These are phyloP conservation scores for Scutellaria minor DNA, from an alignment of 257 asterid genomes.

Conservation along the genomic window DNA sequence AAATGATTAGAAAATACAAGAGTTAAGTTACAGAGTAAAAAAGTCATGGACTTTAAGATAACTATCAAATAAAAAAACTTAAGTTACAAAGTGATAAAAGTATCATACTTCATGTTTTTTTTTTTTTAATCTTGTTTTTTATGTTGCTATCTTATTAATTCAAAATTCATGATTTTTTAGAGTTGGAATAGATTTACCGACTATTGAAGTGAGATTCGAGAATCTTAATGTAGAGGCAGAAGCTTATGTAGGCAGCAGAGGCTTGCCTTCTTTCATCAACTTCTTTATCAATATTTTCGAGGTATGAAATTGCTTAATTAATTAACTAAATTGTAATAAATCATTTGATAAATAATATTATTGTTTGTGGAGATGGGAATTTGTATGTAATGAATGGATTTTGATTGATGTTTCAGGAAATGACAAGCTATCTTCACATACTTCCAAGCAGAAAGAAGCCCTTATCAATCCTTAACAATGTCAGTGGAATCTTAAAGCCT, in stretches of 20 bases:
- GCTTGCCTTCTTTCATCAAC: conserved; percentile 49
- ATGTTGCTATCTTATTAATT: no score
- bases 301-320: conserved; percentile 40
- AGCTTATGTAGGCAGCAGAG: conserved; percentile 49
- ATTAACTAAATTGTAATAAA: not conserved
- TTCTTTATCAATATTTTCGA: conserved; percentile 56
- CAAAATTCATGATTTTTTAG: conserved; percentile 17
- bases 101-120: no score
- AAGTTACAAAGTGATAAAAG: no score
- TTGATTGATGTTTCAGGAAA: conserved; percentile 39
- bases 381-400: no score
- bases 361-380: not conserved
- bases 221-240: conserved; percentile 45
- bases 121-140: no score
- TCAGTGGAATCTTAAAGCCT: conserved; percentile 75
- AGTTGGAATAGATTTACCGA: conserved; percentile 53
- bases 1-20: no score
- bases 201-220: conserved; percentile 53
- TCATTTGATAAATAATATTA: no score
- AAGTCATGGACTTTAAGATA: no score
- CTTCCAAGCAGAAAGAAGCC: conserved; percentile 55
- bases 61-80: no score
- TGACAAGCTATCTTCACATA: conserved; percentile 50
- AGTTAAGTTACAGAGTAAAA: no score
- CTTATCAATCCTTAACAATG: conserved; percentile 54